These are phyloP conservation scores for Paraglomus occultum DNA, from an alignment of 192 early-diverging fungal genomes.

Conservation along the genomic window DNA sequence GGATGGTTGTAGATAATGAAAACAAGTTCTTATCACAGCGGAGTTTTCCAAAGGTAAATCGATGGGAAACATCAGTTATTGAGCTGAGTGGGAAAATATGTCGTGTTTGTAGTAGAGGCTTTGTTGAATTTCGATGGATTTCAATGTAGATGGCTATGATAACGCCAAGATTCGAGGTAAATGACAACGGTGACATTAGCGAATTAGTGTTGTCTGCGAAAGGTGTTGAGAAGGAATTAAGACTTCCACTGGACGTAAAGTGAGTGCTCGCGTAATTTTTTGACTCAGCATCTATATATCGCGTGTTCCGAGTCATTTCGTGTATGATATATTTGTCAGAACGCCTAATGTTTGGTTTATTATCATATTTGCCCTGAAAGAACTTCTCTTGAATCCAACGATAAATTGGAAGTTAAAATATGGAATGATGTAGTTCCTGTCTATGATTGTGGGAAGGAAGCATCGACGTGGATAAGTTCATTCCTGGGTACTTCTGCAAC, in stretches of 20 bases:
- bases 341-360: too few species aligned
- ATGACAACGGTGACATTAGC: neutral
- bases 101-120: too few species aligned
- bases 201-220: neutral
- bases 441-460: slow-evolving; percentile 64
- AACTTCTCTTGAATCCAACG: too few species aligned
- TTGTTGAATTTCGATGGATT: neutral
- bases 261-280: neutral
- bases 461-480: slow-evolving; percentile 53
- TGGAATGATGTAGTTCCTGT: slow-evolving; percentile 45
- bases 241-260: slow-evolving; percentile 19
- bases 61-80: slow-evolving; percentile 4
- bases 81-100: too few species aligned
- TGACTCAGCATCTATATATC: too few species aligned
- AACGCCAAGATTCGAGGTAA: neutral
- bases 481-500: slow-evolving; percentile 44
- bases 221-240: neutral
- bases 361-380: too few species aligned
- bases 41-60: slow-evolving; percentile 20
- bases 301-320: too few species aligned
- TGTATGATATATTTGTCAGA: too few species aligned
- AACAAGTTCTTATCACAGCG: slow-evolving; percentile 28
- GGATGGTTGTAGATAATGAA: slow-evolving; percentile 33
- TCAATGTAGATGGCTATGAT: neutral
- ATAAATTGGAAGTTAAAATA: slow-evolving; percentile 30